Evolutionary conservation across 2,329 filamentous ascomycete genomes (phyloP).

Genomic region (Hypoxylon sp.): DNA sequence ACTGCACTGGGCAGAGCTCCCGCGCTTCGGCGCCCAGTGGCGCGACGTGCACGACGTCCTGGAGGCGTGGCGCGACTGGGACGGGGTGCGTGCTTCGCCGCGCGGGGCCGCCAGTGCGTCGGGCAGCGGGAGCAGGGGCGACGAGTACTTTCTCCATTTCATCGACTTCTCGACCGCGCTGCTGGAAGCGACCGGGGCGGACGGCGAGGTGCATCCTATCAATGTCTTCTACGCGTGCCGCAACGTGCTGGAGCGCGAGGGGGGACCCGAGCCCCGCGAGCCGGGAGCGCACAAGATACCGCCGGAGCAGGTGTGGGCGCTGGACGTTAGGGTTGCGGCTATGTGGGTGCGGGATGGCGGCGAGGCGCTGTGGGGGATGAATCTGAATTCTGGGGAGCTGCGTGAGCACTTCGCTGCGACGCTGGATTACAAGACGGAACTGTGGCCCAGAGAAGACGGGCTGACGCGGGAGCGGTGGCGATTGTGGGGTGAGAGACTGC

Average conservation of each 20-base stretch:
- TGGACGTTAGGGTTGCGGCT: not conserved
- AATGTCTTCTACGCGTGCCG: not conserved
- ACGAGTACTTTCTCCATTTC: too few relatives aligned
- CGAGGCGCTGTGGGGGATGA: not conserved
- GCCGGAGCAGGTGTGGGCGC: not conserved
- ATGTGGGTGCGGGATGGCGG: not conserved
- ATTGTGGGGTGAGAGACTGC: slow-evolving; percentile 3
- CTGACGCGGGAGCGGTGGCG: slow-evolving; percentile 3
- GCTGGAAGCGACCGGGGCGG: not conserved
- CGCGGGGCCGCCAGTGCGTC: too few relatives aligned
- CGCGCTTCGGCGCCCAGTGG: slow-evolving; percentile 1
- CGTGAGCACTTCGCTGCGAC: not conserved
- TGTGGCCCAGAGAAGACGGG: not conserved
- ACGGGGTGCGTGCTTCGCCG: not conserved
- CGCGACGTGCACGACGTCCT: slow-evolving; percentile 2
- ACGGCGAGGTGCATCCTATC: not conserved
- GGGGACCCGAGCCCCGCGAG: not conserved
- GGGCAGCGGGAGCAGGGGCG: not conserved
- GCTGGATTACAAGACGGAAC: not conserved
- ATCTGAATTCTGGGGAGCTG: not conserved
- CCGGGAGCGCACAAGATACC: not conserved
- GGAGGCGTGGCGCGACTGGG: not conserved
- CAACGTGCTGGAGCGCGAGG: not conserved
- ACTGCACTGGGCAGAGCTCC: slow-evolving; percentile 1
- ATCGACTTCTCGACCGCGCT: too few relatives aligned